Evolutionary conservation across 2,329 filamentous ascomycete genomes (phyloP).

Genomic region (Camptophora hylomeconis): DNA sequence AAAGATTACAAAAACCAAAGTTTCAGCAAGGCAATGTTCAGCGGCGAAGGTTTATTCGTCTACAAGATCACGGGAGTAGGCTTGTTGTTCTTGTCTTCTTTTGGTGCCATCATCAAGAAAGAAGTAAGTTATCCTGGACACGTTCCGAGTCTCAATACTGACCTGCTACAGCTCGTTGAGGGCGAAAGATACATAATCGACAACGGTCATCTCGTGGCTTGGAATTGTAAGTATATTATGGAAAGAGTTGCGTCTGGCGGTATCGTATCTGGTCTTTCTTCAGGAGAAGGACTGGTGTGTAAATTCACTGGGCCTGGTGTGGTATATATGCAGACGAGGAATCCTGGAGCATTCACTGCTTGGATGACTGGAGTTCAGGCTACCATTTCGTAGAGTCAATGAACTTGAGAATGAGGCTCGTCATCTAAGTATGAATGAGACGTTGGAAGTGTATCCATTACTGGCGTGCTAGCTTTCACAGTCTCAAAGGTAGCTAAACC

Average conservation of each 20-base stretch:
- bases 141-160: constrained; percentile 1
- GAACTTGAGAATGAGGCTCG: no score
- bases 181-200: constrained; percentile 86
- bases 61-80: constrained; percentile 75
- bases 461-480: no score
- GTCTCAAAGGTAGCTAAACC: no score
- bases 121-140: constrained; percentile 49
- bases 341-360: constrained; percentile 50
- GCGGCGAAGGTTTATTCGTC: constrained; percentile 80
- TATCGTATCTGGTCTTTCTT: constrained; percentile 73
- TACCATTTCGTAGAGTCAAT: no score
- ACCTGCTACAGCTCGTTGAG: constrained; percentile 28
- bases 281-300: constrained; percentile 82
- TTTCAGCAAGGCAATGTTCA: constrained; percentile 82
- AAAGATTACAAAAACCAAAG: constrained; percentile 81
- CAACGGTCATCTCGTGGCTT: constrained; percentile 86
- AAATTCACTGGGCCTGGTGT: constrained; percentile 86
- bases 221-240: constrained; percentile 90
- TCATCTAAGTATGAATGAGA: no score
- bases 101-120: constrained; percentile 90
- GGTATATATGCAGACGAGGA: constrained; percentile 84
- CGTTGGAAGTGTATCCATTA: no score
- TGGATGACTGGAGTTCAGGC: constrained; percentile 39
- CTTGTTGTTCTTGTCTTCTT: constrained; percentile 78
- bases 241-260: constrained; percentile 84